Evolutionary conservation across 768 basidiomycete species (phyloP).

Genomic region (Termitomyces sp.): DNA sequence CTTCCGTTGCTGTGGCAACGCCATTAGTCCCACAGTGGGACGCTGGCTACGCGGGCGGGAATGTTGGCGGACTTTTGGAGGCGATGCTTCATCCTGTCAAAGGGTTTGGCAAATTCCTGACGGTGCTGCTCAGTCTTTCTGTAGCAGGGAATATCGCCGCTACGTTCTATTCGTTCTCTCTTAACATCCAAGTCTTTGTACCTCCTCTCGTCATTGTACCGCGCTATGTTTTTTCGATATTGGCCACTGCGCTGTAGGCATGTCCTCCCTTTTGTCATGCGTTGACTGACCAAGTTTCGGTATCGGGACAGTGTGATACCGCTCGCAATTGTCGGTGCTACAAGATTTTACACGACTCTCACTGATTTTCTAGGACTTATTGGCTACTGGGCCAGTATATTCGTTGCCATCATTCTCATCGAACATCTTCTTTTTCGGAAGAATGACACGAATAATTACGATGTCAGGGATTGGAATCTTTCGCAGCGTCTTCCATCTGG

Average conservation of each 20-base stretch:
- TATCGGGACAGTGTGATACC: constrained; percentile 52
- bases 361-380: constrained; percentile 73
- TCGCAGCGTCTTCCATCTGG: constrained; percentile 59
- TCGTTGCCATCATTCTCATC: constrained; percentile 52
- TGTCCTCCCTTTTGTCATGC: neutral
- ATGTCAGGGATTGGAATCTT: constrained; percentile 52
- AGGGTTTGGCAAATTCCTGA: constrained; percentile 75
- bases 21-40: constrained; percentile 58
- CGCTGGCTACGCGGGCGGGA: constrained; percentile 46
- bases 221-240: constrained; percentile 70
- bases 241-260: constrained; percentile 66
- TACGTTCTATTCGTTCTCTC: constrained; percentile 75
- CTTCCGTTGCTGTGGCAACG: constrained; percentile 57
- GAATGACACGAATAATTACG: constrained; percentile 47
- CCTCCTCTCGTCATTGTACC: constrained; percentile 58
- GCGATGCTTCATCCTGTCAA: constrained; percentile 69
- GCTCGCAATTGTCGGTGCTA: constrained; percentile 68
- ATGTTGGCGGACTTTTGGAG: constrained; percentile 67
- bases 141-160: constrained; percentile 80
- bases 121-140: constrained; percentile 75
- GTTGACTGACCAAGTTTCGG: neutral
- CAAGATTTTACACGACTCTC: constrained; percentile 65
- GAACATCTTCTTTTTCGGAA: constrained; percentile 69
- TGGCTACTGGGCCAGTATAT: constrained; percentile 65
- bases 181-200: constrained; percentile 67